These are phyloP conservation scores for Talaromyces funiculosus DNA, from an alignment of 2,329 filamentous ascomycete species.

Conservation along the genomic window DNA sequence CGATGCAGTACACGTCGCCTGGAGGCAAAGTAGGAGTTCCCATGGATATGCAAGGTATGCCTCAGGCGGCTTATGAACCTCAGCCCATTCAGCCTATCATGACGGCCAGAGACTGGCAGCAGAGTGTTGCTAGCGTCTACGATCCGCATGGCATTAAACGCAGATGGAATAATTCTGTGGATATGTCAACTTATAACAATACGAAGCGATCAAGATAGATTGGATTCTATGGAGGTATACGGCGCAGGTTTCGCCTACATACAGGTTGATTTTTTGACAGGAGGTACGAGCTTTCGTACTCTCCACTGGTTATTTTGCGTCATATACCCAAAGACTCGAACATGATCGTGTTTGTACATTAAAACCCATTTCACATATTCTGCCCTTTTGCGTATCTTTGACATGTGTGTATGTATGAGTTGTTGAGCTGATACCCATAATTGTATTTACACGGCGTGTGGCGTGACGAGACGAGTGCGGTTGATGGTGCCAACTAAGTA, in stretches of 20 bases:
- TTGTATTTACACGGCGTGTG: constrained; percentile 4
- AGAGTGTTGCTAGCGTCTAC: constrained; percentile 45
- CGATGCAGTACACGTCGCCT: constrained; percentile 27
- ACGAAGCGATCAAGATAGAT: constrained; percentile 29
- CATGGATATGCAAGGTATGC: constrained; percentile 27
- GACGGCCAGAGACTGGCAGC: constrained; percentile 44
- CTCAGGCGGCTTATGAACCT: constrained; percentile 29
- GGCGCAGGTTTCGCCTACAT: constrained; percentile 6
- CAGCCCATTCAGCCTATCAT: constrained; percentile 34
- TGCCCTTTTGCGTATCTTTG: neutral
- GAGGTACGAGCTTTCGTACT: neutral
- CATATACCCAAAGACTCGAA: neutral
- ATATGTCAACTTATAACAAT: constrained; percentile 25
- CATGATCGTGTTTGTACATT: neutral
- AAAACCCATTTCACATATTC: neutral
- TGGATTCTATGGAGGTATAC: neutral
- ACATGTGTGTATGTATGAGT: constrained; percentile 1
- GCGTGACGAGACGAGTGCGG: neutral
- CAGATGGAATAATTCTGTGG: constrained; percentile 38
- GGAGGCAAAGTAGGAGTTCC: constrained; percentile 26
- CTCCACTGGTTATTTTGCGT: neutral
- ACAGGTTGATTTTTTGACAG: neutral
- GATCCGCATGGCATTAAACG: constrained; percentile 43
- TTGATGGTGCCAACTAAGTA: neutral
- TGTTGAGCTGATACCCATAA: constrained; percentile 9